Evolutionary conservation across 345 rosid species (phyloP), one percentile per base, ranked within the genome.

Genomic region (Chamaenerion angustifolium): DNA sequence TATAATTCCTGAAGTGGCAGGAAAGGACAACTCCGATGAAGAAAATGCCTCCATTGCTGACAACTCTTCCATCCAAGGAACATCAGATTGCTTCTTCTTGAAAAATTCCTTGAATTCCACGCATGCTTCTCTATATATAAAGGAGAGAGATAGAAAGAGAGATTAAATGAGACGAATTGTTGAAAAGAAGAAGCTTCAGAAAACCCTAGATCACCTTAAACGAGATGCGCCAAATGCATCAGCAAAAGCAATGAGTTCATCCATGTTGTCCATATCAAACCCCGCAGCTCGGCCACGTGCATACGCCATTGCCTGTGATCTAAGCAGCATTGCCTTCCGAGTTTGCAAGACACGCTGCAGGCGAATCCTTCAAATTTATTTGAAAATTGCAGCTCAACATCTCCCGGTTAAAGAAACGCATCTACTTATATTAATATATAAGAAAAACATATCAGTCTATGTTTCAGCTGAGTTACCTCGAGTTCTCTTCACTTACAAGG

Each of bases 281-380:
- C 95, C 95, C 62, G 87, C 85, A 67, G 74, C 95, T 48, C 76
- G 71, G 7, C 89, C 87, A 49, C 87, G 74, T 16, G 87, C 93
- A 62, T 75, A 85, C 2, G 80, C 86, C 95, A 85, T 89, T 15
- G 93, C 95, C 69, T 82, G 97, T 68, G 83, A 90, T 63, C 70
- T 75, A 51, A 71, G 70, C 40, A 88, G 89, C 64, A 82, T 70
- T 6, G 72, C 65, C 60, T 74, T 80, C 40, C 85, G 69, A 9
- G 93, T 78, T 71, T 78, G 87, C 62, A 80, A 62, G 51, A 85
- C 74, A 54, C 80, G 72, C 49, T 75, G 93, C 57, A 85, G 93
- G 67, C 78, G 89, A 63, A 77, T 70, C 74, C 95, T 80, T 12
- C 16, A 16, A 49, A 43, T 59, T 48, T 17, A 56, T 8, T 31